Evolutionary conservation across 306 rosid genomes (phyloP), one percentile per base, ranked within the genome.

Genomic region (Fagus sylvatica): DNA sequence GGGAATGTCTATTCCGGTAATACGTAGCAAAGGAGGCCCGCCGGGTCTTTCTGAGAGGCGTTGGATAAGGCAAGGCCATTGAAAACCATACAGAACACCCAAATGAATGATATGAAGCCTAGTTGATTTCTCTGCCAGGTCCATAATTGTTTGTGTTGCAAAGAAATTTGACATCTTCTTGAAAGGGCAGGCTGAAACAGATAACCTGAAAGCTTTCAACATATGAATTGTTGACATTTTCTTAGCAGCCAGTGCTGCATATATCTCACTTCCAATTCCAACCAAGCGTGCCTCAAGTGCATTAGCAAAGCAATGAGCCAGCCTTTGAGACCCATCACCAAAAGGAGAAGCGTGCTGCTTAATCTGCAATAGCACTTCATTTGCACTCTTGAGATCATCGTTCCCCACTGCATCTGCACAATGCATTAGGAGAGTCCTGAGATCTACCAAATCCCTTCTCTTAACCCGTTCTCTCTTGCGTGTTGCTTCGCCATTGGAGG

Each of bases 1-100:
- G 17, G 98, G 98, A 85, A 84, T 53, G 72, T 93, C 98, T 72
- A 93, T 87, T 71, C 95, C 97, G 0, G 98, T 93, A 67, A 85
- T 82, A 16, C 85, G 84, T 42, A 85, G 80, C 80, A 74, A 74
- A 9, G 17, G 81, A 85, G 61, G 87, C 19, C 93, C 95, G 0
- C 85, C 88, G 1, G 72, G 77, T 62, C 92, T 81, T 46, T 53
- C 30, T 4, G 96, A 82, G 54, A 93, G 91, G 15, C 0, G 33
- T 3, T 84, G 85, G 74, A 93, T 82, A 3, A 93, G 93, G 80
- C 82, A 84, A 0, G 96, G 93, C 98, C 98, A 93, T 39, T 90
- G 94, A 74, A 77, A 93, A 71, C 96, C 98, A 70, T 89, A 91
- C 53, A 79, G 81, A 66, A 93, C 84, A 11, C 98, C 98, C 54